Base-by-base conservation (phyloP, 2,329 filamentous ascomycete genomes). In the Fusarium napiforme region DNA sequence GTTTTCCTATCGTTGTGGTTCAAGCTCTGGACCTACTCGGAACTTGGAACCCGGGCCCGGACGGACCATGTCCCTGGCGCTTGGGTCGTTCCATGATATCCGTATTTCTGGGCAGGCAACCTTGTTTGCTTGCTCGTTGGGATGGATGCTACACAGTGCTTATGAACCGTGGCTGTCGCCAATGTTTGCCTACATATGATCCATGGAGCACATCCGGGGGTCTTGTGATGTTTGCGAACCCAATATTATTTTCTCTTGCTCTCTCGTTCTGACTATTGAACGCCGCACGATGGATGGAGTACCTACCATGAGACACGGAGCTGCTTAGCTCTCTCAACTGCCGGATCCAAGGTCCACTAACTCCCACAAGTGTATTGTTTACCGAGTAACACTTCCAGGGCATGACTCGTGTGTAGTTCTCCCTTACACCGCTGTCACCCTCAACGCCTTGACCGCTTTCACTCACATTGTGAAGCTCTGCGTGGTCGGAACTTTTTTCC, bases 61-160 rank as follows among this genome's bases (percentile, higher is more conserved):
- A 68, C 58, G 39, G 55, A 64, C 71, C 50, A 64, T 47, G 71
- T 55, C 58, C 71, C 70, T 60, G 37, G 72, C 39, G 57, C 52
- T 71, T 73, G 60, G 66, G 57, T 64, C 43, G 32, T 64, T 52
- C 52, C 63, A 64, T 56, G 36, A 57, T 49, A 60, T 60, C 60
- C 52, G 30, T 57, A 39, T 40, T 62, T 19, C 30, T 32, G 16
- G 23, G 12, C 32, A 59, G 28, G 12, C 32, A 59, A 39, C 65
- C 67, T 69, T 57, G 65, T 28, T 64, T 58, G 30, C n/a, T 60
- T 47, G 46, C 49, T 53, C n/a, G 57, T 32, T 34, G 26, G 9
- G 23, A 67, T 73, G 8, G 21, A 67, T 73, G 45, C 60, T 70
- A 73, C 71, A 73, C 70, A 66, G 70, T 73, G 65, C 52, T 49